Conservation (phyloP, 495 filamentous ascomycete species). For the Melanomma pulvis-pyrius region DNA sequence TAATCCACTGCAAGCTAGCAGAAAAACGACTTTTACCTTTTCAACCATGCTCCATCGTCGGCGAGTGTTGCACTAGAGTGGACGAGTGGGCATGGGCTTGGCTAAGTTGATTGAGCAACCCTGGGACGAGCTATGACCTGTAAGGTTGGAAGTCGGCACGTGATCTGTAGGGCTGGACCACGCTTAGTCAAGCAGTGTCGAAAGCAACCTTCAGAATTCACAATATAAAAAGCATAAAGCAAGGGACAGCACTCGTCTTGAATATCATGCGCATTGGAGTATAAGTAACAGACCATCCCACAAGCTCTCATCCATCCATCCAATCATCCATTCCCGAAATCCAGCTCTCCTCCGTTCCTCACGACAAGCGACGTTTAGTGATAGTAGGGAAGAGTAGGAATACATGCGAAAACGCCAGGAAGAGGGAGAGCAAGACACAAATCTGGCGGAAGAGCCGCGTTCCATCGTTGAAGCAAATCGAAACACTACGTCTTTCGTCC, state of each 20-base stretch:
- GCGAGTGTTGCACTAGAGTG: neutral
- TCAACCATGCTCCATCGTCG: neutral
- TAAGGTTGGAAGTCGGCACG: neutral
- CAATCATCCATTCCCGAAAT: neutral
- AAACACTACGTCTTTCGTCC: neutral
- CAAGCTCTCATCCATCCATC: neutral
- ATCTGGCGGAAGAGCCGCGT: constrained; percentile 10
- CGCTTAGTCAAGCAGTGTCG: neutral
- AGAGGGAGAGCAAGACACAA: constrained; percentile 12
- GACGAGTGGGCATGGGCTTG: neutral
- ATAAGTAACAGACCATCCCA: constrained; percentile 19
- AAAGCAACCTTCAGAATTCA: neutral
- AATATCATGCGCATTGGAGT: constrained; percentile 31
- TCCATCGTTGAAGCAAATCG: constrained; percentile 1
- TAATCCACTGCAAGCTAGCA: neutral
- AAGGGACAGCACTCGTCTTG: neutral
- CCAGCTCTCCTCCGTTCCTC: neutral
- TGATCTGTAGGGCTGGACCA: neutral
- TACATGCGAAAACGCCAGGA: constrained; percentile 31
- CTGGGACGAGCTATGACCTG: neutral
- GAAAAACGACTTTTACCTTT: neutral
- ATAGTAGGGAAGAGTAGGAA: constrained; percentile 34
- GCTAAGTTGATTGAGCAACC: neutral
- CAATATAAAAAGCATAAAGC: neutral
- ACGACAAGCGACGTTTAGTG: constrained; percentile 27